A percentile compares a stretch with the other conserved stretches of the same genome.
Evolutionary conservation across 2,329 filamentous ascomycete genomes (phyloP).

Genomic region (Scorias spongiosa): DNA sequence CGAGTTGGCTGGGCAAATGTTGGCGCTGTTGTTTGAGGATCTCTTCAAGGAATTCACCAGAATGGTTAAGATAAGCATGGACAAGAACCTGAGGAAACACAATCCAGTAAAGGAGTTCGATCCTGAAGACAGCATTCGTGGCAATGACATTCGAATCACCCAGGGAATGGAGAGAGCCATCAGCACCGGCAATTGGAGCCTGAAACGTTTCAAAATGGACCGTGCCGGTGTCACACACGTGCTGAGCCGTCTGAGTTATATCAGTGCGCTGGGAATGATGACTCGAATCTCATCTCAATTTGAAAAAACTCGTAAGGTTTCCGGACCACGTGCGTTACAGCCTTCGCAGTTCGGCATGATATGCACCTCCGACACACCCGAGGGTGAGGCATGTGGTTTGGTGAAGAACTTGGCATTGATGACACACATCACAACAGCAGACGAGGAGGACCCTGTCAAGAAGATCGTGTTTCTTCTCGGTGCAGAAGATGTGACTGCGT

Average conservation of each 20-base stretch:
- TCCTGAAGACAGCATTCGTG: conserved; percentile 67
- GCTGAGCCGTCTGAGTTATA: conserved; percentile 87
- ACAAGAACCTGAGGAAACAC: conserved; percentile 89
- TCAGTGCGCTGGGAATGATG: conserved; percentile 97
- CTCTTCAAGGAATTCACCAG: conserved; percentile 89
- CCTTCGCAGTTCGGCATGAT: conserved; percentile 98
- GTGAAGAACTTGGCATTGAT: conserved; percentile 97
- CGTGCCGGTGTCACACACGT: conserved; percentile 93
- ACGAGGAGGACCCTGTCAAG: conserved; percentile 80
- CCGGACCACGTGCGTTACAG: conserved; percentile 85
- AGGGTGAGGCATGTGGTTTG: conserved; percentile 94
- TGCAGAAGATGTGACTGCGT: conserved; percentile 63
- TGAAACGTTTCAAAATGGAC: conserved; percentile 99
- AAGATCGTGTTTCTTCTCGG: conserved; percentile 78
- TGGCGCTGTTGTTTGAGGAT: conserved; percentile 91
- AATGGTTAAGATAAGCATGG: conserved; percentile 81
- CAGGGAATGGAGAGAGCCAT: conserved; percentile 91
- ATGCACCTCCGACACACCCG: conserved; percentile 90
- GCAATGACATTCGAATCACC: conserved; percentile 76
- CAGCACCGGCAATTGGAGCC: conserved; percentile 91
- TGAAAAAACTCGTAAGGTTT: conserved; percentile 95
- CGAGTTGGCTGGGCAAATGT: conserved; percentile 83
- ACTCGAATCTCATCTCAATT: conserved; percentile 97
- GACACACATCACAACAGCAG: conserved; percentile 97
- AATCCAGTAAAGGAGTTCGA: conserved; percentile 81